Evolutionary conservation across 345 rosid genomes (phyloP).

Genomic region (Litchi chinensis): DNA sequence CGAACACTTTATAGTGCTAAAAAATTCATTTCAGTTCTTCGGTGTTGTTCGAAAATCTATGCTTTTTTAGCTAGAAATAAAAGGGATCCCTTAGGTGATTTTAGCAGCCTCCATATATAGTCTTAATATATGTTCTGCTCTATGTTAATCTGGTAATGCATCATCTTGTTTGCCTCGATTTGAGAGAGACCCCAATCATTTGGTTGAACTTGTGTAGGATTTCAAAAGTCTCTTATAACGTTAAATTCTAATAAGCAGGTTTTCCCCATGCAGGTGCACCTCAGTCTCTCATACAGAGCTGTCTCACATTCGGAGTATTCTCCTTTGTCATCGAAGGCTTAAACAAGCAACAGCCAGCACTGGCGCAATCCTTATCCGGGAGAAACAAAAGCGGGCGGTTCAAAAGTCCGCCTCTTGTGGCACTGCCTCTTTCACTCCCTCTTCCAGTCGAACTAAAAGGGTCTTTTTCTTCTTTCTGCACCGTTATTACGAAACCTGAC

Average conservation of each 20-base stretch:
- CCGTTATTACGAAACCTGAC: conserved; percentile 50
- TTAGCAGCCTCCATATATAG: not conserved
- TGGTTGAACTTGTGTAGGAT: not conserved
- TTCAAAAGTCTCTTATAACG: not conserved
- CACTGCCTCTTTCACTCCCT: conserved; percentile 59
- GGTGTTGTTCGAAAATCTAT: too few species aligned
- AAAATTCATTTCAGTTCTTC: too few species aligned
- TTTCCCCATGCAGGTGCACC: conserved; percentile 60
- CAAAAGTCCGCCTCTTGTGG: conserved; percentile 36
- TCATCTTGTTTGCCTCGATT: not conserved
- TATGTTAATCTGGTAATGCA: conserved; percentile 3
- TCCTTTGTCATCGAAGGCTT: conserved; percentile 76
- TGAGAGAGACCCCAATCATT: not conserved
- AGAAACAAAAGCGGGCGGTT: conserved; percentile 29
- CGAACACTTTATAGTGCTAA: too few species aligned
- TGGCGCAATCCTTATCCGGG: conserved; percentile 59
- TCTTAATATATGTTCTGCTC: not conserved
- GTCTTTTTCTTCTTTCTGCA: conserved; percentile 71
- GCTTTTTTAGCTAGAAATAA: too few species aligned
- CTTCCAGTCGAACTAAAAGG: conserved; percentile 67
- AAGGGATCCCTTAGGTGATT: too few species aligned
- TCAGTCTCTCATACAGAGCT: conserved; percentile 69
- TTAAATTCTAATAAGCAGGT: not conserved
- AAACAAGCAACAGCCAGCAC: conserved; percentile 77
- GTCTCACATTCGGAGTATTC: conserved; percentile 85